A percentile compares a stretch with the other conserved stretches of the same genome.
Evolutionary conservation across 148 eudicot species (phyloP).

Genomic region (Rhododendron griersonianum): DNA sequence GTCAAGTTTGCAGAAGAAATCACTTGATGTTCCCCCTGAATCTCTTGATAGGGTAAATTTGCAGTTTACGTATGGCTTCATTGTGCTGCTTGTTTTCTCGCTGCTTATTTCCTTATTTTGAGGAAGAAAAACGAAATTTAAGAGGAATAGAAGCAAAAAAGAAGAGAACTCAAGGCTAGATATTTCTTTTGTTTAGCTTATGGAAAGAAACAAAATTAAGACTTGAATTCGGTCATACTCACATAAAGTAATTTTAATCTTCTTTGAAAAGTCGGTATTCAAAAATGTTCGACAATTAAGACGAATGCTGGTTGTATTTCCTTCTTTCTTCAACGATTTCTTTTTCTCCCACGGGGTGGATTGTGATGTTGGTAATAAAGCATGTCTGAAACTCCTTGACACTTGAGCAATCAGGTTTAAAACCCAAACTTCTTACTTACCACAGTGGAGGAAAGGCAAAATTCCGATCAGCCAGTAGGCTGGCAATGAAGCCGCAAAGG

Average conservation of each 20-base stretch:
- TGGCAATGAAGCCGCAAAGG: background rate
- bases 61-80: background rate
- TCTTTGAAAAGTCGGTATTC: background rate
- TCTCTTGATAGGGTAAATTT: constrained; percentile 58
- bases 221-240: background rate
- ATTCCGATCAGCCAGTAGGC: background rate
- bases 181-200: constrained; percentile 8
- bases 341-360: background rate
- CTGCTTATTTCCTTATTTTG: background rate
- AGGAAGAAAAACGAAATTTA: background rate
- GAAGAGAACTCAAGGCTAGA: background rate
- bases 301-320: background rate
- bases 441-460: background rate
- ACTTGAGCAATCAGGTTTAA: background rate
- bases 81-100: background rate
- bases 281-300: background rate
- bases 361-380: background rate
- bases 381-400: background rate
- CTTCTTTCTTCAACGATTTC: background rate
- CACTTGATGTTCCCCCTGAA: constrained; percentile 43
- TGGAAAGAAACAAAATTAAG: background rate
- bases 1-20: constrained; percentile 25
- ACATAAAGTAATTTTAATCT: background rate
- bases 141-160: background rate
- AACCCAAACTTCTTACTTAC: background rate